These are phyloP conservation scores for Termitomyces sp. DNA, from an alignment of 768 basidiomycete species.

Conservation along the genomic window DNA sequence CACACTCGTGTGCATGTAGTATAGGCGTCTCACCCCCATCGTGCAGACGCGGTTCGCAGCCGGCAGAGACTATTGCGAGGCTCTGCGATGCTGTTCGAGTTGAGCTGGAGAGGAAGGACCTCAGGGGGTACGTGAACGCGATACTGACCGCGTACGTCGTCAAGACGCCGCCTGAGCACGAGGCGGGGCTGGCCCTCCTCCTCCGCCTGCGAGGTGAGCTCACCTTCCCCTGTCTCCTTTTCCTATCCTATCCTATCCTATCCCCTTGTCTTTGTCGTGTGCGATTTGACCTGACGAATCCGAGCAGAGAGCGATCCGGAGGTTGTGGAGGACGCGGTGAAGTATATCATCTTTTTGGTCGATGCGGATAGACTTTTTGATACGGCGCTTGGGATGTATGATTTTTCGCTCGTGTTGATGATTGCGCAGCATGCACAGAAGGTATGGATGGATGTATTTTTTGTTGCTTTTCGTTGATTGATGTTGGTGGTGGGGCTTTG, in stretches of 20 bases:
- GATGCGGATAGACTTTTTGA: conserved; percentile 90
- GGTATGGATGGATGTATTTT: no score
- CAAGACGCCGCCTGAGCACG: conserved; percentile 87
- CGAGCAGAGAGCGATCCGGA: conserved; percentile 50
- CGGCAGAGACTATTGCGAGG: conserved; percentile 52
- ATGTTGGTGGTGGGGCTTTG: neutral
- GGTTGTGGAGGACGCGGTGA: conserved; percentile 92
- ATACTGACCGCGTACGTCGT: conserved; percentile 92
- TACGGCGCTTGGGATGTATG: conserved; percentile 97
- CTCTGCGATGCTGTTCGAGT: conserved; percentile 74
- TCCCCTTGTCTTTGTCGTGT: neutral
- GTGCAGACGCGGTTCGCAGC: conserved; percentile 52
- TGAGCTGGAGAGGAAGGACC: conserved; percentile 66
- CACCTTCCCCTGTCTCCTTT: neutral
- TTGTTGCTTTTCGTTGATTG: no score
- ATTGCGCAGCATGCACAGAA: conserved; percentile 97
- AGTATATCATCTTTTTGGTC: conserved; percentile 97
- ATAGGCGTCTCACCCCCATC: neutral
- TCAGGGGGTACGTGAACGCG: conserved; percentile 81
- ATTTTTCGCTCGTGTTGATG: conserved; percentile 93
- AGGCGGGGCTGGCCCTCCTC: conserved; percentile 72
- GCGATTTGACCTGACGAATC: conserved; percentile 14
- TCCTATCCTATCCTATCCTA: no score
- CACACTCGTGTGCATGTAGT: conserved; percentile 14
- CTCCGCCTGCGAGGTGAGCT: conserved; percentile 70